These are phyloP conservation scores for Iris macrosiphon DNA, from an alignment of 106 monocot genomes.

Conservation along the genomic window DNA sequence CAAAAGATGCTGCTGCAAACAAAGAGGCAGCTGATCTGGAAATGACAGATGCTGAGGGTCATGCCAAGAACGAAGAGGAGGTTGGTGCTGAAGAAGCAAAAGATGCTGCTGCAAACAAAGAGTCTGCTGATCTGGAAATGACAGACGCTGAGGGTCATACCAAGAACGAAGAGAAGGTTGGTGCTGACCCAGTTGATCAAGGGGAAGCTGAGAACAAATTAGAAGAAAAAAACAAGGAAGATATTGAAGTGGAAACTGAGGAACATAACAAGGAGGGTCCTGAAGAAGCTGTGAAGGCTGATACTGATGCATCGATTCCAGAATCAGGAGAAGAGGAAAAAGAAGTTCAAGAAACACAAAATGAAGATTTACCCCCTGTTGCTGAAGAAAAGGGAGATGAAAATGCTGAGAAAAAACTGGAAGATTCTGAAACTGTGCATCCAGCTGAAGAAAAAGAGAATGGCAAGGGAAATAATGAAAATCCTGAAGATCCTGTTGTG, in stretches of 20 bases:
- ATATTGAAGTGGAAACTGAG: constrained; percentile 9
- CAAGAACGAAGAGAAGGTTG: constrained; percentile 8
- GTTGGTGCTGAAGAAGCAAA: not conserved
- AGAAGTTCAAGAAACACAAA: not conserved
- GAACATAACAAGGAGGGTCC: not conserved
- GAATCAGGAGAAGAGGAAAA: constrained; percentile 1
- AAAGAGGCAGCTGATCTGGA: constrained; percentile 24
- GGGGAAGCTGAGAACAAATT: constrained; percentile 9
- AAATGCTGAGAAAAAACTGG: constrained; percentile 1
- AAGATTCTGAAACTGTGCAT: not conserved
- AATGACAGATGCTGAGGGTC: constrained; percentile 34
- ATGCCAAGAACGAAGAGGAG: constrained; percentile 8
- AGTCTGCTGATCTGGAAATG: constrained; percentile 29
- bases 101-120: too few relatives aligned
- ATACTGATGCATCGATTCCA: not conserved
- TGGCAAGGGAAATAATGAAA: constrained; percentile 1
- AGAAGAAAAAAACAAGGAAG: not conserved
- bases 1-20: constrained; percentile 2
- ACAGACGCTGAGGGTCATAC: constrained; percentile 24
- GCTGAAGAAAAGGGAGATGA: not conserved
- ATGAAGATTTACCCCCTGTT: constrained; percentile 2
- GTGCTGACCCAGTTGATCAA: not conserved
- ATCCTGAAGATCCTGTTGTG: not conserved
- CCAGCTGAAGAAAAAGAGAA: not conserved
- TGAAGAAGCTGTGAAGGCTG: not conserved